Percentiles rank a stretch among this genome's conserved stretches.
phyloP scores from a whole-genome alignment of 768 basidiomycete species.

The Serendipita sp. region DNA sequence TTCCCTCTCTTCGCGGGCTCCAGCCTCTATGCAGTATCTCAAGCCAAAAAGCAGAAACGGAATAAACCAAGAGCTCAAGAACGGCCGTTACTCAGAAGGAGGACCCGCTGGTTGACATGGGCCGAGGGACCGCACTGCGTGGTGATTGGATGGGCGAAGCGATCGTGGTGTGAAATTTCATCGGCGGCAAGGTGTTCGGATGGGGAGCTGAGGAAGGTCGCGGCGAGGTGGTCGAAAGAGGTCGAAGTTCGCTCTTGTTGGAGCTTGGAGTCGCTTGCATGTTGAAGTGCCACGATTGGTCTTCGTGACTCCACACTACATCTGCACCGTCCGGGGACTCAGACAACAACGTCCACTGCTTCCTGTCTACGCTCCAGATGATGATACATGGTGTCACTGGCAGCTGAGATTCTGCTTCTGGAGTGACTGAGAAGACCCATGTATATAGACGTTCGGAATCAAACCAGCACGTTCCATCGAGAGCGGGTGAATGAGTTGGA shows the following conservation, averaged over 20 bases:
- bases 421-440: not conserved
- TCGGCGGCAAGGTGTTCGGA: not conserved
- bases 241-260: not conserved
- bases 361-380: not conserved
- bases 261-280: not conserved
- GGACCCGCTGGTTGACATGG: not conserved
- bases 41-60: too few species aligned
- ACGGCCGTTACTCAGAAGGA: not conserved
- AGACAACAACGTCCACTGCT: not conserved
- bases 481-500: not conserved
- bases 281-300: not conserved
- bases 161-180: not conserved
- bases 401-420: not conserved
- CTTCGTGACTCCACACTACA: not conserved
- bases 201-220: not conserved
- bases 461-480: not conserved
- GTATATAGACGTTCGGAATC: not conserved
- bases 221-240: not conserved
- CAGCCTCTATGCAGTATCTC: too few species aligned
- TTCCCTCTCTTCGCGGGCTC: too few species aligned
- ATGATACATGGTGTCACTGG: not conserved
- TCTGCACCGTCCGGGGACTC: not conserved
- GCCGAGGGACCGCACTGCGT: not conserved
- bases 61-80: too few species aligned
- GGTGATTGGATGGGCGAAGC: not conserved